phyloP scores from a whole-genome alignment of 805 yeast species.

The Saccharomycopsis sp. region DNA sequence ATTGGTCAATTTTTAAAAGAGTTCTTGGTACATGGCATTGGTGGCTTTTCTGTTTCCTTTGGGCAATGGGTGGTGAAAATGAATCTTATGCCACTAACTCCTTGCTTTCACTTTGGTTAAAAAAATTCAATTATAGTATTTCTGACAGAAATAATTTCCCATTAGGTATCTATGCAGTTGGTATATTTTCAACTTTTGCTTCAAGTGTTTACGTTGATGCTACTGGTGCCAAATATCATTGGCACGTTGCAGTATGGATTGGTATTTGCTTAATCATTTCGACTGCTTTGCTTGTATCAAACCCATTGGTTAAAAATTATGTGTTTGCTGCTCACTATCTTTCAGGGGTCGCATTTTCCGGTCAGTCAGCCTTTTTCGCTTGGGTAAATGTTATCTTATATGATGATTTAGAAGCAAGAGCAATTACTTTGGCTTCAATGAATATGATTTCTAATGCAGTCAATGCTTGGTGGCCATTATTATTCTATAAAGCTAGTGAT shows the following conservation, averaged over 20 bases:
- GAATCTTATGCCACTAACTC: constrained; percentile 41
- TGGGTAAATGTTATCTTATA: constrained; percentile 59
- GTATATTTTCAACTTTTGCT: constrained; percentile 38
- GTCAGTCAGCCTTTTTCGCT: constrained; percentile 53
- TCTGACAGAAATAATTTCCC: constrained; percentile 45
- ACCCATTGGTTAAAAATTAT: constrained; percentile 32
- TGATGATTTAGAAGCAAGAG: constrained; percentile 56
- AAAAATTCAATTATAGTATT: constrained; percentile 35
- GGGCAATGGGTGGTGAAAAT: constrained; percentile 46
- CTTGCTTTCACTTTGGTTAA: constrained; percentile 42
- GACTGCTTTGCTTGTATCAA: constrained; percentile 39
- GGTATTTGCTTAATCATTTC: constrained; percentile 37
- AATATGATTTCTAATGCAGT: constrained; percentile 58
- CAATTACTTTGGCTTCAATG: constrained; percentile 58
- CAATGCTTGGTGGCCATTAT: constrained; percentile 57
- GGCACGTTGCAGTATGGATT: constrained; percentile 43
- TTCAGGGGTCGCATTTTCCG: constrained; percentile 49
- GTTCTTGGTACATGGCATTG: constrained; percentile 50
- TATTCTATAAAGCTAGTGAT: constrained; percentile 45
- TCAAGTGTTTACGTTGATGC: constrained; percentile 40
- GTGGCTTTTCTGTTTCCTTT: constrained; percentile 46
- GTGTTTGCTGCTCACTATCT: constrained; percentile 51
- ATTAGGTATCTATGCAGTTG: constrained; percentile 48
- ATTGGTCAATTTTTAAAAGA: constrained; percentile 35
- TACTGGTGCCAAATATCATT: constrained; percentile 37